Evolutionary conservation across 257 asterid species (phyloP).

Genomic region (Anisodus tanguticus): DNA sequence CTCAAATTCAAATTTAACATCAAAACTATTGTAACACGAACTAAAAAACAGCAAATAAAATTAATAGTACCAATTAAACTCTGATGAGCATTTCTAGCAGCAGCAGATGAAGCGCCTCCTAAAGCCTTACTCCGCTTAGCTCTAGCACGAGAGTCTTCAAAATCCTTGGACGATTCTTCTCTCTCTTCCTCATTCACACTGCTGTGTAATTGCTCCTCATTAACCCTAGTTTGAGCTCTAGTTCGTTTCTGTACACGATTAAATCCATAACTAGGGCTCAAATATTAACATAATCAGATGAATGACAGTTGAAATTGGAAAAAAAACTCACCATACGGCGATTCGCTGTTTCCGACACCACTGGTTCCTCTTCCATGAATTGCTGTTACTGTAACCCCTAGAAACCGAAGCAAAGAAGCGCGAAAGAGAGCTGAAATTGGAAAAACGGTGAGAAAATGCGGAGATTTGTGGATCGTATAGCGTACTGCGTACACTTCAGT

Average conservation of each 20-base stretch:
- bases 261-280: slow-evolving; percentile 38
- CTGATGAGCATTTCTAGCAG: slow-evolving; percentile 44
- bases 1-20: slow-evolving; percentile 6
- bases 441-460: background rate
- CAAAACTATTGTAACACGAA: slow-evolving; percentile 22
- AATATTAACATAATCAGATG: background rate
- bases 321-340: slow-evolving; percentile 72
- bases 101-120: slow-evolving; percentile 67
- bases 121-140: slow-evolving; percentile 62
- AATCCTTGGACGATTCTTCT: slow-evolving; percentile 81
- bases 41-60: background rate
- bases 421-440: background rate
- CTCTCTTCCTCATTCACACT: slow-evolving; percentile 68
- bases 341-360: slow-evolving; percentile 53
- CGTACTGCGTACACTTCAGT: background rate
- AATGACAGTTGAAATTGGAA: background rate
- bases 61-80: slow-evolving; percentile 66
- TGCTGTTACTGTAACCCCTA: background rate
- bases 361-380: slow-evolving; percentile 70
- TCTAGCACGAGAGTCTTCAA: slow-evolving; percentile 64
- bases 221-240: slow-evolving; percentile 64
- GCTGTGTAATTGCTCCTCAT: slow-evolving; percentile 40
- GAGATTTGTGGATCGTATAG: background rate
- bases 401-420: background rate
- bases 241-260: slow-evolving; percentile 65